Evolutionary conservation across 305 asterid species (phyloP), one percentile per base, ranked within the genome.

Genomic region (Fraxinus ornus): DNA sequence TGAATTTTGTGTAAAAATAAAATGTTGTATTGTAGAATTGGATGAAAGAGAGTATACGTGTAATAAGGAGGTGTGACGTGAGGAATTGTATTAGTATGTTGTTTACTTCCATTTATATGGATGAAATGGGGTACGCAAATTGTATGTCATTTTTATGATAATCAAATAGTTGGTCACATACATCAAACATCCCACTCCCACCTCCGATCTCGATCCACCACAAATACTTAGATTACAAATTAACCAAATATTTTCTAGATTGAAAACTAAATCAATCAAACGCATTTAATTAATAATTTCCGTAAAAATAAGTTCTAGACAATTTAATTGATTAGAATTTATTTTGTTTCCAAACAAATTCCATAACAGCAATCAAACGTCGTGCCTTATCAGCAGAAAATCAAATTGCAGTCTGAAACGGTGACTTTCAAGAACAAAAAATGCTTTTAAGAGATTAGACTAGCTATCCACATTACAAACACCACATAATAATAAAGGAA

Each of bases 1-100:
- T 72, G 77, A 32, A 72, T 2, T n/a, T 33, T 72, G 77, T 72
- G 77, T 35, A 72, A 3, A 72, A 72, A 33, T 72, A 72, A 70
- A 33, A 21, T n/a, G 77, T 30, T 32, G 75, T 70, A 30, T 13
- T 68, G 75, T 70, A 70, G 22, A 70, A 15, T 30, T 70, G 75
- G 35, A 15, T 22, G 32, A 22, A 62, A 62, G 71, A 32, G 33
- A 32, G 35, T 22, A 62, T 68, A 30, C 37, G n/a, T 13, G 37
- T 68, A 70, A 70, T 70, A 70, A 70, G 37, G 75, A 68, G 75
- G 75, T 70, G 41, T 32, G 35, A 70, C 10, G 6, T 28, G 41
- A 70, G 2, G 41, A 70, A 4, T 70, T 70, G 21, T 13, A 4
- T 68, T 9, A 28, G 19, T 8, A 66, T 28, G n/a, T 66, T 26